Percentiles rank a stretch among this genome's conserved stretches.
These are phyloP conservation scores for Endocladia muricata DNA, from an alignment of 31 red algal species.

Conservation along the genomic window DNA sequence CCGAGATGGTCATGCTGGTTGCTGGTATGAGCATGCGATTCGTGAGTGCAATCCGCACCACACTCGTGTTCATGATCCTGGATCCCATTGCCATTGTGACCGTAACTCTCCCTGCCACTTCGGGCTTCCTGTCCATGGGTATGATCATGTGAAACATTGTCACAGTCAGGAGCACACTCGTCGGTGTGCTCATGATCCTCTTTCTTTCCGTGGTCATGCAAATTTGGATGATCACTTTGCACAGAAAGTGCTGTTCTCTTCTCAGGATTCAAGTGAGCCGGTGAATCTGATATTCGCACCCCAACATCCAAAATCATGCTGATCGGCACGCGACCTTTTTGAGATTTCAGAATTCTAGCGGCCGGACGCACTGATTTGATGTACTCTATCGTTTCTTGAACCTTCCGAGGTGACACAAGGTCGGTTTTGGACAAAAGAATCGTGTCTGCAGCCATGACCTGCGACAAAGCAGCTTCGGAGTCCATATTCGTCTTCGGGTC, in stretches of 20 bases:
- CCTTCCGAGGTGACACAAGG: slow-evolving; percentile 19
- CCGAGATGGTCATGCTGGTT: slow-evolving; percentile 54
- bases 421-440: slow-evolving; percentile 88
- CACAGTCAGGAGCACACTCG: too few relatives aligned
- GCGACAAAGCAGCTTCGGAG: slow-evolving; percentile 67
- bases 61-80: slow-evolving; percentile 44
- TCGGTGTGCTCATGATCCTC: neutral
- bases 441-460: slow-evolving; percentile 82
- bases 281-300: slow-evolving; percentile 45
- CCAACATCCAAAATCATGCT: slow-evolving; percentile 73
- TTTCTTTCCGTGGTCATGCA: neutral
- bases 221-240: neutral
- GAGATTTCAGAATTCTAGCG: slow-evolving; percentile 67
- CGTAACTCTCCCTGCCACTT: neutral
- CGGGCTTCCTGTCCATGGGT: neutral
- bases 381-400: slow-evolving; percentile 50
- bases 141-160: slow-evolving; percentile 25
- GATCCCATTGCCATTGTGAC: slow-evolving; percentile 7
- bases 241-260: neutral
- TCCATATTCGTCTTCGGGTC: slow-evolving; percentile 19
- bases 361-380: slow-evolving; percentile 56
- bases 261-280: slow-evolving; percentile 22
- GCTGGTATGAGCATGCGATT: slow-evolving; percentile 28
- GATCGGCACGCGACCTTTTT: slow-evolving; percentile 66
- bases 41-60: slow-evolving; percentile 43